Evolutionary conservation across 2,329 filamentous ascomycete genomes (phyloP).

Genomic region (Blumeriella jaapii): DNA sequence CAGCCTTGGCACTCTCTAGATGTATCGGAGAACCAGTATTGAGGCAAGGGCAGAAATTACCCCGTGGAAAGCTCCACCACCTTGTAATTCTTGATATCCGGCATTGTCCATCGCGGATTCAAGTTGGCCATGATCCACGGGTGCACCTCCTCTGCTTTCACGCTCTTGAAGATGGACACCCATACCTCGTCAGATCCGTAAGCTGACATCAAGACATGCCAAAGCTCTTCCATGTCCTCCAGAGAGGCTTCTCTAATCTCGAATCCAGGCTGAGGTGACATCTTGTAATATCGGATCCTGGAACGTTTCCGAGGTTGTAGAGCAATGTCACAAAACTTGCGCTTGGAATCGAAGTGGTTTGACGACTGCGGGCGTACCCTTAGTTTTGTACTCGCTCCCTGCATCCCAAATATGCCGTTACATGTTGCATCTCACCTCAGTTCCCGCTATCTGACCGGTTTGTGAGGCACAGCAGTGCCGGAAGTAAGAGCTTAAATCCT

Average conservation of each 20-base stretch:
- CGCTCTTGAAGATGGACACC: conserved; percentile 7
- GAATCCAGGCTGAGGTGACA: neutral
- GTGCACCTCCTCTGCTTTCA: conserved; percentile 9
- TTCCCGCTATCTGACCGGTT: too few relatives aligned
- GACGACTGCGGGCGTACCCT: too few relatives aligned
- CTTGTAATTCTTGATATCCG: conserved; percentile 16
- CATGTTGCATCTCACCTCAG: too few relatives aligned
- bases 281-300: neutral
- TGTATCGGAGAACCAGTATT: neutral
- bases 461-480: too few relatives aligned
- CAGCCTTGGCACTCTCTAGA: too few relatives aligned
- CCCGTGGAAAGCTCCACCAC: conserved; percentile 11
- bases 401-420: too few relatives aligned
- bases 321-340: too few relatives aligned
- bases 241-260: conserved; percentile 7
- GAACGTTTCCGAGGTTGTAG: too few relatives aligned
- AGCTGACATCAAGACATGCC: neutral
- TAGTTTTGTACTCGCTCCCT: too few relatives aligned
- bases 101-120: too few relatives aligned
- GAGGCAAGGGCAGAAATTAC: conserved; percentile 2
- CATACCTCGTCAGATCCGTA: conserved; percentile 18
- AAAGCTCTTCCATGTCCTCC: conserved; percentile 9
- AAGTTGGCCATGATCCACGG: conserved; percentile 12
- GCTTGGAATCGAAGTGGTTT: neutral
- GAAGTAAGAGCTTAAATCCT: too few relatives aligned